Conservation (phyloP, 257 asterid genomes). For the Capsicum chinense region DNA sequence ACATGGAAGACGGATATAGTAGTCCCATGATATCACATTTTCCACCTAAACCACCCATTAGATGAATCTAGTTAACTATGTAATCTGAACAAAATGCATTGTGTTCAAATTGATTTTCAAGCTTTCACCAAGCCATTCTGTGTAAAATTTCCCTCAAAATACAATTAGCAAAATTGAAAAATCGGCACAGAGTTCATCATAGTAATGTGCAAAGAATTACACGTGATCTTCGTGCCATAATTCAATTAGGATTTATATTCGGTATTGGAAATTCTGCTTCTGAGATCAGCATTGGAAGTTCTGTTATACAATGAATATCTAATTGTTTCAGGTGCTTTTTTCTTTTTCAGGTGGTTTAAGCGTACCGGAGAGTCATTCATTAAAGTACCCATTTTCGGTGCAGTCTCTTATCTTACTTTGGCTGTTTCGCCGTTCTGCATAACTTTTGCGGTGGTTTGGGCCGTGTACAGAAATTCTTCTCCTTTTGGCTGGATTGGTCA, state of each 20-base stretch:
- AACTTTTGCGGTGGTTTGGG: slow-evolving; percentile 87
- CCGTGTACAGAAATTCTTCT: slow-evolving; percentile 54
- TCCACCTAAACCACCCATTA: background rate
- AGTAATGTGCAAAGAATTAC: background rate
- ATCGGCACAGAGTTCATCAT: background rate
- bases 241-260: background rate
- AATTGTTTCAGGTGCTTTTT: background rate
- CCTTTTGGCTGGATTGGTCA: slow-evolving; percentile 96
- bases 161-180: background rate
- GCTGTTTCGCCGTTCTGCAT: slow-evolving; percentile 89
- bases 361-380: slow-evolving; percentile 45
- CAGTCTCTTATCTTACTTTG: slow-evolving; percentile 73
- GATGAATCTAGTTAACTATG: background rate
- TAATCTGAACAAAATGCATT: background rate
- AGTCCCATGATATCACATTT: background rate
- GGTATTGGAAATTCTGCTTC: background rate
- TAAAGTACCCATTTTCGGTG: slow-evolving; percentile 61
- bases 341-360: slow-evolving; percentile 54
- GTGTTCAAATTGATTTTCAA: background rate
- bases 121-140: background rate
- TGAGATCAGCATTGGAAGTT: background rate
- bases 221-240: background rate
- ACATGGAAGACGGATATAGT: background rate
- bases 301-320: background rate
- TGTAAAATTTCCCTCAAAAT: background rate